Percentiles rank a stretch among this genome's conserved stretches.
Evolutionary conservation across 176 grass and related monocot species (phyloP).

Genomic region (sorghum (Sorghum bicolor)): Sorghum_bicolor_NCBIv3 NC_012874.2:55219001-55219500

Average conservation of each 20-base stretch:
- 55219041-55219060: constrained; percentile 82
- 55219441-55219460: constrained; percentile 88
- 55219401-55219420: constrained; percentile 81
- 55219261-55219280: constrained; percentile 69
- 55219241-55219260: constrained; percentile 68
- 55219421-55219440: constrained; percentile 66
- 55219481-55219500: constrained; percentile 82
- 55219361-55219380: constrained; percentile 40
- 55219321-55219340: background rate
- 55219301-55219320: constrained; percentile 13
- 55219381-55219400: constrained; percentile 69
- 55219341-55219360: background rate
- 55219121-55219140: background rate
- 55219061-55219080: background rate
- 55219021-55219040: constrained; percentile 85
- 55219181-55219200: constrained; percentile 78
- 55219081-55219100: background rate
- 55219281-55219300: constrained; percentile 59
- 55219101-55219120: background rate
- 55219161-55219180: constrained; percentile 66
- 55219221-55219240: constrained; percentile 68
- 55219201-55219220: constrained; percentile 90
- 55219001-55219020: constrained; percentile 80
- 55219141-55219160: constrained; percentile 5
- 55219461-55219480: constrained; percentile 94